Evolutionary conservation across 345 rosid genomes (phyloP), one percentile per base, ranked within the genome.

Genomic region (Boechera retrofracta): DNA sequence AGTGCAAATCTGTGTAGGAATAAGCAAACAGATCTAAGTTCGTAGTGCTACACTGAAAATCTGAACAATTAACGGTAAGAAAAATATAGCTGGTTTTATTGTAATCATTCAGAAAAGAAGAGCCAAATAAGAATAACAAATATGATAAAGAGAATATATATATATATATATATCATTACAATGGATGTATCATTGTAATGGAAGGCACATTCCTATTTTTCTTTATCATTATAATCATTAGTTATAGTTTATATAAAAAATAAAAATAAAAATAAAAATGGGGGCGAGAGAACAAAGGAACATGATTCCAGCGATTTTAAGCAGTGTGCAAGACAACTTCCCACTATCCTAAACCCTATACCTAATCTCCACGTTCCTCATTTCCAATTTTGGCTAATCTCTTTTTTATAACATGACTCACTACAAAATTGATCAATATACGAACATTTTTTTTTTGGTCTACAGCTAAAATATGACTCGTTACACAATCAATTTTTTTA

Each of bases 101-200:
- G 66, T 21, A 64, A 32, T 69, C 70, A 62, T 76, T 61, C 31
- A 15, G n/a, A 67, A 49, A 38, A 18, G 28, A 61, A 74, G 24
- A 73, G 45, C 67, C 55, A 42, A 62, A 54, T 3, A 55, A 10
- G 16, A 54, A 62, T 36, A 26, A 47, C 67, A 64, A 71, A 71
- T 45, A 10, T 38, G 42, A 32, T 49, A 78, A 51, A 59, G 21
- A 15, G 60, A 57, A 13, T 38, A 47, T 10, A 4, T 44, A 9
- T 0, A 13, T 38, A 48, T 11, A 4, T 44, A 10, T 0, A 44
- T 12, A 0, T 44, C 39, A 24, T 16, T 16, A 47, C 38, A 24
- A 71, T 45, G 6, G 65, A 55, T 47, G 35, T 29, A 78, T 78
- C 67, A 67, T 66, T 73, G 81, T 59, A 73, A 67, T 73, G 74